Percentiles rank a stretch among this genome's conserved stretches.
phyloP scores from a whole-genome alignment of 352 stramenopile genomes.

The Phytophthora crassamura region DNA sequence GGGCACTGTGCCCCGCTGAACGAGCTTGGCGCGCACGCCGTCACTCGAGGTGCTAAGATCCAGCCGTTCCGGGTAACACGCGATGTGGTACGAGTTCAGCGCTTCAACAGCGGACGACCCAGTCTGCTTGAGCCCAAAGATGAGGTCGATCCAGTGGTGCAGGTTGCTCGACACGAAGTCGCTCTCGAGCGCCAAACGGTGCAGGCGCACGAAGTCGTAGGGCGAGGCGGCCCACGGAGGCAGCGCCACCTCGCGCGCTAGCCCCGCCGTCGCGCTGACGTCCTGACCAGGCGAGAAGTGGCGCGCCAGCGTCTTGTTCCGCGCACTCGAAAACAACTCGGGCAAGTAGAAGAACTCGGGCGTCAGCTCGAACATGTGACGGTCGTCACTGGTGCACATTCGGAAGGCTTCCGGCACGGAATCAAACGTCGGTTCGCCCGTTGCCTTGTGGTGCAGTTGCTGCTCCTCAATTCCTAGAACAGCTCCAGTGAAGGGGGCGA shows the following conservation, averaged over 20 bases:
- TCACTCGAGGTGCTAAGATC: slow-evolving; percentile 73
- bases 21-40: slow-evolving; percentile 62
- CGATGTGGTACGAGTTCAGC: slow-evolving; percentile 94
- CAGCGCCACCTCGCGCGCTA: slow-evolving; percentile 91
- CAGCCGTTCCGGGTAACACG: slow-evolving; percentile 78
- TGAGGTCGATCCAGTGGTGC: slow-evolving; percentile 99
- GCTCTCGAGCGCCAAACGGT: slow-evolving; percentile 96
- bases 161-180: slow-evolving; percentile 98
- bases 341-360: slow-evolving; percentile 87
- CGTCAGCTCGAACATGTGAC: slow-evolving; percentile 72
- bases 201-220: slow-evolving; percentile 97
- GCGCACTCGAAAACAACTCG: slow-evolving; percentile 70
- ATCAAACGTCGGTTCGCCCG: slow-evolving; percentile 61
- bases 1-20: slow-evolving; percentile 77
- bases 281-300: slow-evolving; percentile 50
- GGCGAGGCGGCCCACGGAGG: slow-evolving; percentile 96
- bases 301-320: slow-evolving; percentile 64
- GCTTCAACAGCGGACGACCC: slow-evolving; percentile 87
- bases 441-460: slow-evolving; percentile 38
- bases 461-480: slow-evolving; percentile 45
- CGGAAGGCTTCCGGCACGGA: slow-evolving; percentile 67
- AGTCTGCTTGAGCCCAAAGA: slow-evolving; percentile 98
- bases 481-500: slow-evolving; percentile 73
- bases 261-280: slow-evolving; percentile 36
- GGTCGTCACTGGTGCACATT: slow-evolving; percentile 62